Evolutionary conservation across 2,329 filamentous ascomycete genomes (phyloP).

Genomic region (Nannizziopsis barbatae): DNA sequence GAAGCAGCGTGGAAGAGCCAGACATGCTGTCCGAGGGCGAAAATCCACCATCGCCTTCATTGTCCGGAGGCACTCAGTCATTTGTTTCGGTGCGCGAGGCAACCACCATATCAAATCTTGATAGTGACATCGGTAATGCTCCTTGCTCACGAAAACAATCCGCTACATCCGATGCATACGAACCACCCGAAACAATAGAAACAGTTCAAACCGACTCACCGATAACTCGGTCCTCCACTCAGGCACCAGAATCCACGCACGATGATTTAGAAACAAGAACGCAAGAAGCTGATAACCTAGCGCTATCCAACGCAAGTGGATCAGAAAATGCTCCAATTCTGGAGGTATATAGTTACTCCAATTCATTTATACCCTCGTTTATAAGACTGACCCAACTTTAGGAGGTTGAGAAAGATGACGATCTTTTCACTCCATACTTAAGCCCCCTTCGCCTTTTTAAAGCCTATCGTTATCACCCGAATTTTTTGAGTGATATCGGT

Average conservation of each 20-base stretch:
- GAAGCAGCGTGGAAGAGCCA: conserved; percentile 15
- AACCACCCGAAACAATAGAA: conserved; percentile 40
- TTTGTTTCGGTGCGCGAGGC: neutral
- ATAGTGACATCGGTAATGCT: conserved; percentile 12
- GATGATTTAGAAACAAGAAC: conserved; percentile 17
- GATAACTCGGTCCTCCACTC: conserved; percentile 36
- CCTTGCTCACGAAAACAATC: conserved; percentile 23
- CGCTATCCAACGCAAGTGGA: conserved; percentile 23
- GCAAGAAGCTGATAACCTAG: conserved; percentile 25
- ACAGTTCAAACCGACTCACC: conserved; percentile 21
- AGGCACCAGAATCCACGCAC: conserved; percentile 26
- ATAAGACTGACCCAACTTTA: neutral
- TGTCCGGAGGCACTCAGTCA: neutral
- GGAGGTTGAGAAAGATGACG: conserved; percentile 16
- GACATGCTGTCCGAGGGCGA: neutral
- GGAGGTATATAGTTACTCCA: conserved; percentile 17
- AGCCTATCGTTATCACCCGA: conserved; percentile 80
- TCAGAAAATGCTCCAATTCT: conserved; percentile 19
- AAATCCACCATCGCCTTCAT: neutral
- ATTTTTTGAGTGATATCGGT: conserved; percentile 55
- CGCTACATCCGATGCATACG: conserved; percentile 43
- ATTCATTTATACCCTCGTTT: conserved; percentile 20
- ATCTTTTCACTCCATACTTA: conserved; percentile 56
- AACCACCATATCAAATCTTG: neutral
- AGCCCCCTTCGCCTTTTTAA: conserved; percentile 75